phyloP scores from a whole-genome alignment of 306 rosid species.

The Rosa rugosa region DNA sequence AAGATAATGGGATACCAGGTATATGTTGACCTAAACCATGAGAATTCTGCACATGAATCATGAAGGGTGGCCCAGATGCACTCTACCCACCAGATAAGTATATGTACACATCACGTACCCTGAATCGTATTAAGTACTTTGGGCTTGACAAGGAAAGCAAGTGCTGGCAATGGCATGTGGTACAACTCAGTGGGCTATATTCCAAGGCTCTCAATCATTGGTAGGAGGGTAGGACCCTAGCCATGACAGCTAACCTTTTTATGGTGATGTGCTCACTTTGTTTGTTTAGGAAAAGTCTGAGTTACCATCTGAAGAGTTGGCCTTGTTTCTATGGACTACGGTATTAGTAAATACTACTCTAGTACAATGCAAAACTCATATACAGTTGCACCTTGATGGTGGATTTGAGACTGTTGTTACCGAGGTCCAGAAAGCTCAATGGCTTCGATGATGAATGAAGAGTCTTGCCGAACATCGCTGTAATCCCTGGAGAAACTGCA shows the following conservation, averaged over 20 bases:
- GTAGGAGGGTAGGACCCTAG: neutral
- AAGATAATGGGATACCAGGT: conserved; percentile 9
- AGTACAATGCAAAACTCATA: conserved; percentile 36
- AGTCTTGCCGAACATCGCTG: conserved; percentile 62
- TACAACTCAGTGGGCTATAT: neutral
- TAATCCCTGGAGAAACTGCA: conserved; percentile 63
- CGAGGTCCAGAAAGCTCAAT: conserved; percentile 98
- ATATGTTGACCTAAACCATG: neutral
- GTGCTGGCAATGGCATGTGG: conserved; percentile 25
- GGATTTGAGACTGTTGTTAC: conserved; percentile 32
- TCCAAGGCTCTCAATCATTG: conserved; percentile 6
- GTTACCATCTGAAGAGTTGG: neutral
- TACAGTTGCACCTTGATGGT: conserved; percentile 32
- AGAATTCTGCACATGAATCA: neutral
- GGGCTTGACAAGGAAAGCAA: conserved; percentile 21
- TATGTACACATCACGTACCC: conserved; percentile 23
- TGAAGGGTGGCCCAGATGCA: conserved; percentile 24
- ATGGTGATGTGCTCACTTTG: neutral
- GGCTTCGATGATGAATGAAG: conserved; percentile 81
- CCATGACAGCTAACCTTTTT: conserved; percentile 1
- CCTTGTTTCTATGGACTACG: neutral
- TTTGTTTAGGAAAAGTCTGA: neutral
- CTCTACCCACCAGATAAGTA: conserved; percentile 10
- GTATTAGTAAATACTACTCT: neutral
- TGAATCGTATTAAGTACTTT: neutral